Base-by-base conservation (phyloP, 2,329 filamentous ascomycete genomes). In the Nemania sp. region DNA sequence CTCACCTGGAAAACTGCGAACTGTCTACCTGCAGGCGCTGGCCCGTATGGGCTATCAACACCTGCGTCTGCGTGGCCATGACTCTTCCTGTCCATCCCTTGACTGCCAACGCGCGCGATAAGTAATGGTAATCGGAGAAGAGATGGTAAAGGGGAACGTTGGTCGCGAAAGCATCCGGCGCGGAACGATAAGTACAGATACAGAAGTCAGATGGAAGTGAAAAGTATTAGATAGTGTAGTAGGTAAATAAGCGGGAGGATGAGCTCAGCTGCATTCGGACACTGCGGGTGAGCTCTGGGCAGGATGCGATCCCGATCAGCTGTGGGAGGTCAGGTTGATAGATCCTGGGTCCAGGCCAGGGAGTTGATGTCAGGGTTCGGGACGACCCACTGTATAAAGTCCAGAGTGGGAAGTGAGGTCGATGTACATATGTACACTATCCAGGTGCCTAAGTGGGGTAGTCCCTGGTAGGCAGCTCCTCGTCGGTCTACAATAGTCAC, bases 11-110 rank as follows among this genome's bases (percentile, higher is more conserved):
- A 77, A 94, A 90, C 73, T 87, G 85, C 66, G 87, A 83, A 68
- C 88, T 86, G 79, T 96, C 91, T 75, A 90, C 85, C 75, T 88
- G 83, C 74, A 97, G 84, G 79, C 89, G 89, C 82, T 92, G 89
- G 81, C 94, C 94, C 78, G 90, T 92, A 80, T 96, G 93, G 83
- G 92, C 92, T 75, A 97, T 89, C 81, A 92, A 91, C 78, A 97
- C 88, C 80, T 91, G 87, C 76, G 94, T 86, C 81, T 91, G 90
- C 92, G 96, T 96, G 78, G 82, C 85, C 79, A 80, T 79, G 67
- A 53, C 64, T 65, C 66, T 54, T 67, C 65, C 62, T 69, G 70
- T 72, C 72, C 71, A 73, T 72, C 64, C 67, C 71, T 68, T 43
- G 65, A 62, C 60, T 60, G 65, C 65, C 54, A 56, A 58, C 32